Evolutionary conservation across 2,329 filamentous ascomycete genomes (phyloP).

Genomic region (Diplodia sapinea): DNA sequence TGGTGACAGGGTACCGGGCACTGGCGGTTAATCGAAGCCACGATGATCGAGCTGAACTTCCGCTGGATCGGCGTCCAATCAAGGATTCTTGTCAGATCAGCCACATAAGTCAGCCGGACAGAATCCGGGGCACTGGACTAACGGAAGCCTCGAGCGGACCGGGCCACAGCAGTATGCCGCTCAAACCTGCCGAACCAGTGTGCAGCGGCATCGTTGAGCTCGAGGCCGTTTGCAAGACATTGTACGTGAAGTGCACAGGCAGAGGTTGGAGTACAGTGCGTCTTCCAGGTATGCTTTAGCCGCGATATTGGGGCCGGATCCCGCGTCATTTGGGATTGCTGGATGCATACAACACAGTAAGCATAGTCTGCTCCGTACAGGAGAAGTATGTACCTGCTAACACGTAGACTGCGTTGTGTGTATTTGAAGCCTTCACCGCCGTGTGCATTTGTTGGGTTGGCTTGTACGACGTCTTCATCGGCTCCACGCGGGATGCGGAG

Average conservation of each 20-base stretch:
- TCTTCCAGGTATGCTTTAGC: not conserved
- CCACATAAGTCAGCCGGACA: conserved; percentile 25
- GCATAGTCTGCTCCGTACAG: not conserved
- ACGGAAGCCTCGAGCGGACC: not conserved
- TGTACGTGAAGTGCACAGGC: not conserved
- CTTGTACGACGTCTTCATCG: conserved; percentile 7
- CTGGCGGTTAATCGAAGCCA: conserved; percentile 15
- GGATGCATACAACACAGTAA: not conserved
- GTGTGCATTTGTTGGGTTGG: conserved; percentile 5
- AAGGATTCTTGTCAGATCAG: conserved; percentile 13
- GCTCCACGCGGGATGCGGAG: not conserved
- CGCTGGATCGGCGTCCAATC: conserved; percentile 13
- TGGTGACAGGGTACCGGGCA: not conserved
- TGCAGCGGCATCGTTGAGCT: not conserved
- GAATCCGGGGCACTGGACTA: not conserved
- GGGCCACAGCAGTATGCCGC: conserved; percentile 4
- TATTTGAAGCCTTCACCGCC: conserved; percentile 3
- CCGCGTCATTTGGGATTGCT: not conserved
- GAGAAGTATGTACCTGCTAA: not conserved
- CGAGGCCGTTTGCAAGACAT: not conserved
- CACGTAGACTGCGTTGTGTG: conserved; percentile 1
- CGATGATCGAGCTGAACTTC: conserved; percentile 11
- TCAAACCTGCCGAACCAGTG: not conserved
- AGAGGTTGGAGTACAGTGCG: conserved; percentile 1
- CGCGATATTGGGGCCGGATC: not conserved